A percentile compares a stretch with the other conserved stretches of the same genome.
These are phyloP conservation scores for Thraustochytrium sp. DNA, from an alignment of 352 stramenopile genomes.

Conservation along the genomic window DNA sequence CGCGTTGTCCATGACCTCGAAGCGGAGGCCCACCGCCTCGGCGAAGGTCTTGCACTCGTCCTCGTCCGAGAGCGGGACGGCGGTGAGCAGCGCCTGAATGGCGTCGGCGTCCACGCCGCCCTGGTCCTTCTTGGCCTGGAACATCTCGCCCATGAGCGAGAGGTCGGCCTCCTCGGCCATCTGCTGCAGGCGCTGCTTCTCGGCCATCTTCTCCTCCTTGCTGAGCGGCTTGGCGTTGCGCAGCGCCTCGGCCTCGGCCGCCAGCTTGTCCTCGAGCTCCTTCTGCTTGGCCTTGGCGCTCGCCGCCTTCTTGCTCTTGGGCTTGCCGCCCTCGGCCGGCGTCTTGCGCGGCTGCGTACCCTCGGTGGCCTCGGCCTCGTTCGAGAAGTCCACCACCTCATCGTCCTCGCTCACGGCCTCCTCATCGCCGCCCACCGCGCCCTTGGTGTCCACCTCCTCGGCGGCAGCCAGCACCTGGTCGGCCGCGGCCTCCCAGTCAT, in stretches of 20 bases:
- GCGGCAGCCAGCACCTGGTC: neutral
- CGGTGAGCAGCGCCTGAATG: constrained; percentile 9
- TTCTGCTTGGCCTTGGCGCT: constrained; percentile 38
- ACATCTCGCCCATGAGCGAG: constrained; percentile 32
- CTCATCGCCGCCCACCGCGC: neutral
- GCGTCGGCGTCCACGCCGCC: constrained; percentile 23
- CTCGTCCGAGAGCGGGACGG: neutral
- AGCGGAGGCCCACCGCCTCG: neutral
- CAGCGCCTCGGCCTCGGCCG: neutral
- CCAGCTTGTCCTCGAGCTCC: constrained; percentile 27
- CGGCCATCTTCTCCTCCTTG: constrained; percentile 44
- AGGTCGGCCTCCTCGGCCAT: constrained; percentile 24
- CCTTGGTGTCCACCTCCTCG: neutral
- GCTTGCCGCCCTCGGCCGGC: neutral
- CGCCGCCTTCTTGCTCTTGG: constrained; percentile 24
- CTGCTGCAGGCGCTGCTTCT: constrained; percentile 44
- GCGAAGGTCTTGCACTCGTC: constrained; percentile 44
- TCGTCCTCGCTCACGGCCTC: constrained; percentile 21
- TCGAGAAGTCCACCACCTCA: constrained; percentile 22
- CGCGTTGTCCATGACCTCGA: constrained; percentile 36
- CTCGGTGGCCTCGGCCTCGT: neutral
- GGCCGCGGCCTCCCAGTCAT: constrained; percentile 27
- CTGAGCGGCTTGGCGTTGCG: constrained; percentile 24
- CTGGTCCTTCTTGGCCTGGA: constrained; percentile 30
- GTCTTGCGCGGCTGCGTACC: neutral